phyloP scores from a whole-genome alignment of 371 early-diverging fungal species.

The Rhizopus delemar region DNA sequence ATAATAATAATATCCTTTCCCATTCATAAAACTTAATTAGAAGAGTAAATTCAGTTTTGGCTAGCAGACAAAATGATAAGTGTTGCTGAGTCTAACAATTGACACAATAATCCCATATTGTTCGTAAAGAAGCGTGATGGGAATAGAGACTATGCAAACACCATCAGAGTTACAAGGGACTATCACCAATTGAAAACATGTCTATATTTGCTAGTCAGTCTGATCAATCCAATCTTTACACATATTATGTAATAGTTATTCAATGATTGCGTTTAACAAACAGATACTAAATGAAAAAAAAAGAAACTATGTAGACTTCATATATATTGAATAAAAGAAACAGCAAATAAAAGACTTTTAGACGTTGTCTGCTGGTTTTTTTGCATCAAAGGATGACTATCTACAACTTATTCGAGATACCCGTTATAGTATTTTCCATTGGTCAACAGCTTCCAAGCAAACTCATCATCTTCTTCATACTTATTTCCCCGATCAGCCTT shows the following conservation, averaged over 20 bases:
- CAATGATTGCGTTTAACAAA: conserved; percentile 2
- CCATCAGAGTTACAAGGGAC: conserved; percentile 8
- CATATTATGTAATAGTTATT: conserved; percentile 1
- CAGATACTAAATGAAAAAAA: neutral
- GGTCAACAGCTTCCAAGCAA: conserved; percentile 1
- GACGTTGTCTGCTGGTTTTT: conserved; percentile 4
- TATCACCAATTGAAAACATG: conserved; percentile 2
- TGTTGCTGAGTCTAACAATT: no score
- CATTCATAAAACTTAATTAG: no score
- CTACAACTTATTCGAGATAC: neutral
- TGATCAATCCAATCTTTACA: conserved; percentile 6
- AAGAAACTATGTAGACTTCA: conserved; percentile 1
- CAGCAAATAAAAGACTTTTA: conserved; percentile 6
- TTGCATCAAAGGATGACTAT: conserved; percentile 8
- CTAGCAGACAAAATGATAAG: no score
- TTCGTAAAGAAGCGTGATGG: no score
- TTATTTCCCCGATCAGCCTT: neutral
- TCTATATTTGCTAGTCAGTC: conserved; percentile 5
- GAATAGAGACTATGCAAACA: no score
- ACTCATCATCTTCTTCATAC: conserved; percentile 3
- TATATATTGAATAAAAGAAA: conserved; percentile 5
- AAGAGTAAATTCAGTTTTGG: no score
- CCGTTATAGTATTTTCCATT: conserved; percentile 6
- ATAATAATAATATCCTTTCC: no score
- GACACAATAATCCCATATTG: no score